Percentiles rank a stretch among this genome's conserved stretches.
phyloP scores from a whole-genome alignment of 1,284 basidiomycete genomes.

The Athelia sp. region DNA sequence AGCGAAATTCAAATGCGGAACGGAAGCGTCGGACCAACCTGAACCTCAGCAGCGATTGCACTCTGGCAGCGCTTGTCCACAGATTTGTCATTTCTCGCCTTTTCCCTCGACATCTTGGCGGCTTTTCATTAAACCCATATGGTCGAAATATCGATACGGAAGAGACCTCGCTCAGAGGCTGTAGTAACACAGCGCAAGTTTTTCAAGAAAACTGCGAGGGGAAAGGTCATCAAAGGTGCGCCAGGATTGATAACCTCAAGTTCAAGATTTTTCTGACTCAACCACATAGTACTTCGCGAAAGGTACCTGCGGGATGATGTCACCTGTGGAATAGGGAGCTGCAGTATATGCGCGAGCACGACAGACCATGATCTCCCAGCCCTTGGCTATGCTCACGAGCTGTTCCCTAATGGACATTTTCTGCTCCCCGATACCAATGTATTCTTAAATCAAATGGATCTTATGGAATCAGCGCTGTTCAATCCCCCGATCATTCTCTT shows the following conservation, averaged over 20 bases:
- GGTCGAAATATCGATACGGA: slow-evolving; percentile 74
- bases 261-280: slow-evolving; percentile 2
- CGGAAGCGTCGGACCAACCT: too few relatives aligned
- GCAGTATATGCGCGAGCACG: slow-evolving; percentile 51
- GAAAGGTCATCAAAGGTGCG: slow-evolving; percentile 90
- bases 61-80: too few relatives aligned
- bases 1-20: too few relatives aligned
- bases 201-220: slow-evolving; percentile 91
- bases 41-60: too few relatives aligned
- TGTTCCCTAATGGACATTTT: slow-evolving; percentile 69
- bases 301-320: slow-evolving; percentile 93
- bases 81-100: too few relatives aligned
- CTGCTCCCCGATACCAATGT: slow-evolving; percentile 95
- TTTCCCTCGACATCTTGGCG: too few relatives aligned
- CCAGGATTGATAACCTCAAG: background rate
- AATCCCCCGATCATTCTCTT: slow-evolving; percentile 80
- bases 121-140: slow-evolving; percentile 18
- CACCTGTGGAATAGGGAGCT: slow-evolving; percentile 80
- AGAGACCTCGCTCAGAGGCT: slow-evolving; percentile 69
- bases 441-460: slow-evolving; percentile 94
- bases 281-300: slow-evolving; percentile 75
- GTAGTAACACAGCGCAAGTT: slow-evolving; percentile 83
- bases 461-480: slow-evolving; percentile 76
- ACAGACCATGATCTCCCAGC: slow-evolving; percentile 39
- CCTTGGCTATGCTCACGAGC: slow-evolving; percentile 48